These are phyloP conservation scores for Cryptosporidium meleagridis DNA, from an alignment of 169 alveolate genomes.

Conservation along the genomic window DNA sequence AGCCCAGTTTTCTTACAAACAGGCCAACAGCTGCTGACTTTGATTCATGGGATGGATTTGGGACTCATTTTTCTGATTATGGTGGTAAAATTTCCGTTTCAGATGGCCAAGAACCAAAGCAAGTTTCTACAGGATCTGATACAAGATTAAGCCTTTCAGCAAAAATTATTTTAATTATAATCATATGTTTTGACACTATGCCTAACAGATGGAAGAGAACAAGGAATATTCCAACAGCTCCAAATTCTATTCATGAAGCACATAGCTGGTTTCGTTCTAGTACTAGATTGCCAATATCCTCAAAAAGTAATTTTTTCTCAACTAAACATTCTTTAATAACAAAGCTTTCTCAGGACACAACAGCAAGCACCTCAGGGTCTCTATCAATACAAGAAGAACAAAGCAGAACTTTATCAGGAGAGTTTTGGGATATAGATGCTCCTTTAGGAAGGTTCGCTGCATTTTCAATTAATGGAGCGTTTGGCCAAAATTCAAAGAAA, in stretches of 20 bases:
- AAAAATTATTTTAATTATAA: constrained; percentile 31
- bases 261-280: constrained; percentile 44
- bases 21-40: constrained; percentile 73
- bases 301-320: constrained; percentile 35
- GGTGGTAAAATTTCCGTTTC: not conserved
- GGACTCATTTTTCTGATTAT: not conserved
- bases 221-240: not conserved
- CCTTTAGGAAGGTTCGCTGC: constrained; percentile 66
- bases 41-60: constrained; percentile 65
- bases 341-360: constrained; percentile 35
- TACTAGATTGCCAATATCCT: constrained; percentile 40
- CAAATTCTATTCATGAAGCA: constrained; percentile 55
- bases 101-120: not conserved
- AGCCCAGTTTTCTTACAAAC: constrained; percentile 60
- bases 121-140: not conserved
- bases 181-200: constrained; percentile 45
- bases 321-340: constrained; percentile 22
- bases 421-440: constrained; percentile 66
- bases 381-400: constrained; percentile 25
- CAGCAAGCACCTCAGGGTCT: not conserved
- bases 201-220: constrained; percentile 56
- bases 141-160: constrained; percentile 42
- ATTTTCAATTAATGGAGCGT: constrained; percentile 65
- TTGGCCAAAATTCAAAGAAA: constrained; percentile 61
- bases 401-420: constrained; percentile 23